These are phyloP conservation scores for Cladosporium oxysporum DNA, from an alignment of 2,329 filamentous ascomycete species.

Conservation along the genomic window DNA sequence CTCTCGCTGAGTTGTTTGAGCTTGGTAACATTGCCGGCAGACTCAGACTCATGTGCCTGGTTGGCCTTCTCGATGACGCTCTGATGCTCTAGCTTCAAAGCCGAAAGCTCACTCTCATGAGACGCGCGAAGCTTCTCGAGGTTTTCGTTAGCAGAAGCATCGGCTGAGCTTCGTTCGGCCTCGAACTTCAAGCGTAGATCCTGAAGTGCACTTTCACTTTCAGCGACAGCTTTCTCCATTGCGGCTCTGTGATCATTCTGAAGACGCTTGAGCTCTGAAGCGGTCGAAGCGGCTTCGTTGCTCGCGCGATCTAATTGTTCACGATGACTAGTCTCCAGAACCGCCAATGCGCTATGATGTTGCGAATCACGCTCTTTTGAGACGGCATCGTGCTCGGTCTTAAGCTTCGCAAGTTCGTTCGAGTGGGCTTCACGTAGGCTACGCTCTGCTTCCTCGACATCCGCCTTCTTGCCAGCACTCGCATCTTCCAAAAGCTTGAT, in stretches of 20 bases:
- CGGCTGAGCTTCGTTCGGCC: neutral
- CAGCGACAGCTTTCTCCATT: neutral
- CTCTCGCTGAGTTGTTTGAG: slow-evolving; percentile 3
- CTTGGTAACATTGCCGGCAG: neutral
- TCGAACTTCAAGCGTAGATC: neutral
- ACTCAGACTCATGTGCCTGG: neutral
- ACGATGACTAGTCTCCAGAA: neutral
- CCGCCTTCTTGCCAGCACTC: neutral
- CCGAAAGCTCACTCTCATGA: neutral
- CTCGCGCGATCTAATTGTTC: slow-evolving; percentile 9
- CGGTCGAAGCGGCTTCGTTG: neutral
- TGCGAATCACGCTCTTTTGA: slow-evolving; percentile 2
- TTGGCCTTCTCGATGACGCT: neutral
- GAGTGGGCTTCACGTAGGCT: neutral
- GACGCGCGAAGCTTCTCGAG: neutral
- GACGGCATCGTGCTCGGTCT: slow-evolving; percentile 17
- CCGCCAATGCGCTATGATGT: slow-evolving; percentile 12
- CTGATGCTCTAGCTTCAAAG: neutral
- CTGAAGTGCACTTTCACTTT: slow-evolving; percentile 3
- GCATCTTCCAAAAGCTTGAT: neutral
- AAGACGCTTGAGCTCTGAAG: neutral
- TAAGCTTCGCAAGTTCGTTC: neutral
- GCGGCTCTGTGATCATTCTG: neutral
- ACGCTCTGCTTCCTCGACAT: neutral
- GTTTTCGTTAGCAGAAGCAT: neutral